Base-by-base conservation (phyloP, 1,139 yeast species). In the Geotrichum armillariae region DNA sequence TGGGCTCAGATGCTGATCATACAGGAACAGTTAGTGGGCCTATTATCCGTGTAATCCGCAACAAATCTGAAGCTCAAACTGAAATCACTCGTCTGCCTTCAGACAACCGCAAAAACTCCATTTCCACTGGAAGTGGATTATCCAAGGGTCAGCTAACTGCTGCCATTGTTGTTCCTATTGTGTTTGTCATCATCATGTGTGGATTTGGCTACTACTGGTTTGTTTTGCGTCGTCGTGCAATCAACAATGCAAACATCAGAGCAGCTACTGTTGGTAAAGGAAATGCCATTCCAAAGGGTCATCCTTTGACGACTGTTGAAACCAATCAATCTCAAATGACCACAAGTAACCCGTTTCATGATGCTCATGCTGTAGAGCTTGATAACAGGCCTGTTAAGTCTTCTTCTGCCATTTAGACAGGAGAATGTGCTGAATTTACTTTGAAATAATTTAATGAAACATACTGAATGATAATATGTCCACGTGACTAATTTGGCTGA, bases 111-210 rank as follows among this genome's bases (percentile, higher is more conserved):
- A 43, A 44, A 34, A 23, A 46, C 40, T 46, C 62, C 9, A 46
- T 56, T 2, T 43, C 59, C 25, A 57, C 64, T 4, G 56, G 62
- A 2, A 43, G 47, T n/a, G 58, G 62, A 2, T 47, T 58, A 14
- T 31, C 50, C 25, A 58, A 56, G 44, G 66, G 65, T 41, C 54
- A 54, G 9, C 59, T 72, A 32, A 74, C 70, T 4, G 74, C 75
- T 46, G 75, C 75, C 12, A 74, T 72, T n/a, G 65, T 70, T n/a
- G 72, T 72, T 9, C 75, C 76, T 22, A 66, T 72, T 12, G 64
- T 71, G 17, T 71, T 62, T 3, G 62, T 68, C 20, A 52, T 57
- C 14, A 35, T 60, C 2, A 20, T 53, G 18, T 33, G 48, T 12
- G 49, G 34, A 16, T 43, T 48, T 42, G 50, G 39, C 23, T 54